Evolutionary conservation across 768 basidiomycete species (phyloP).

Genomic region (Tephrocybe sp.): DNA sequence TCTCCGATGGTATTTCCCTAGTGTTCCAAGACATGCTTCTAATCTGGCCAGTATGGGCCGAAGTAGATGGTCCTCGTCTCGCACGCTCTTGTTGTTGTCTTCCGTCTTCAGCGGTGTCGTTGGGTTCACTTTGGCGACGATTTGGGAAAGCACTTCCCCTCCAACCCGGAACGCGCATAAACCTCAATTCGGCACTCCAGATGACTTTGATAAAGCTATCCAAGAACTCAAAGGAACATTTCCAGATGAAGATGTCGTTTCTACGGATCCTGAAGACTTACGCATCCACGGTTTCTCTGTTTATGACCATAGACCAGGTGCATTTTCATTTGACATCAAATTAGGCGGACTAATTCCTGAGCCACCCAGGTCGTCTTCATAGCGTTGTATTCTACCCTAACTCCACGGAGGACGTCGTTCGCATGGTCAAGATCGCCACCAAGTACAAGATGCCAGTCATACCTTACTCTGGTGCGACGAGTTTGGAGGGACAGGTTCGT

Average conservation of each 20-base stretch:
- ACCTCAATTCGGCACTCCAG: slow-evolving; percentile 46
- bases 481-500: slow-evolving; percentile 74
- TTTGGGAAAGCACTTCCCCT: background rate
- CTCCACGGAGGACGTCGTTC: slow-evolving; percentile 79
- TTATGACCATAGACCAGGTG: slow-evolving; percentile 53
- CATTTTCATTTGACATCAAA: slow-evolving; percentile 18
- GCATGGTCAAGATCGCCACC: slow-evolving; percentile 72
- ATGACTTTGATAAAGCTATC: slow-evolving; percentile 56
- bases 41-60: background rate
- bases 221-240: slow-evolving; percentile 45
- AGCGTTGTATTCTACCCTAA: slow-evolving; percentile 65
- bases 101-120: slow-evolving; percentile 14
- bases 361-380: slow-evolving; percentile 30
- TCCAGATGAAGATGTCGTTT: slow-evolving; percentile 35
- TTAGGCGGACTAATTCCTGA: background rate
- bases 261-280: slow-evolving; percentile 53
- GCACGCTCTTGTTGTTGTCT: slow-evolving; percentile 7
- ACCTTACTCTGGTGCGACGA: slow-evolving; percentile 81
- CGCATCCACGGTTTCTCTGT: slow-evolving; percentile 54
- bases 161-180: background rate
- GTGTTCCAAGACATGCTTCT: background rate
- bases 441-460: slow-evolving; percentile 77
- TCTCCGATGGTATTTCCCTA: background rate
- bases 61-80: background rate
- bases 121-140: slow-evolving; percentile 15